These are phyloP conservation scores for Trichosporon sp. DNA, from an alignment of 1,284 basidiomycete species.

Conservation along the genomic window DNA sequence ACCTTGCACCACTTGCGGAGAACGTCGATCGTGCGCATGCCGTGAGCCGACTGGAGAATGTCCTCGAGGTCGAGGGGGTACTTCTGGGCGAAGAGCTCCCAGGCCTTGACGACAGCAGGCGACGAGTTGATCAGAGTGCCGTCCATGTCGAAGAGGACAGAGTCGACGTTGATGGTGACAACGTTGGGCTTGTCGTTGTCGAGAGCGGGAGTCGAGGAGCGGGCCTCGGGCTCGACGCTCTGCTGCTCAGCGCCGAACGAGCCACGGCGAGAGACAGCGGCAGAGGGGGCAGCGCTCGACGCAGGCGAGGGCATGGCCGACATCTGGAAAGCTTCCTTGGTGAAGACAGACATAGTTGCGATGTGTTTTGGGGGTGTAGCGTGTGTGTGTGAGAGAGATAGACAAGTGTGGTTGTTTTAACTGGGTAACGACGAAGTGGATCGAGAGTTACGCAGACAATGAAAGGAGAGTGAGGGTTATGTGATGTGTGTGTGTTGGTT, in stretches of 20 bases:
- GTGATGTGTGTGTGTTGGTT: background rate
- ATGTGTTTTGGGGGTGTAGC: constrained; percentile 37
- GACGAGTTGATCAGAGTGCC: constrained; percentile 46
- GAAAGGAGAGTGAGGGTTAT: constrained; percentile 2
- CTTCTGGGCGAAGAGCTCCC: constrained; percentile 42
- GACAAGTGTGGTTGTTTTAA: background rate
- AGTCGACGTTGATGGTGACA: constrained; percentile 48
- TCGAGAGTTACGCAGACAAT: background rate
- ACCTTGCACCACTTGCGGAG: constrained; percentile 47
- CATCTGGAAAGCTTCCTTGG: constrained; percentile 48
- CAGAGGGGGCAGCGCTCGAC: constrained; percentile 28
- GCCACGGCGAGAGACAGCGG: constrained; percentile 30
- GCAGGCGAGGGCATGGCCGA: constrained; percentile 41
- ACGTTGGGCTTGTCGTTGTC: constrained; percentile 54
- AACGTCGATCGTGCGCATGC: constrained; percentile 46
- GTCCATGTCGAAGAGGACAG: constrained; percentile 48
- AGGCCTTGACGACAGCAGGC: constrained; percentile 47
- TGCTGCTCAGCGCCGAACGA: constrained; percentile 12
- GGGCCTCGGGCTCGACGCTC: constrained; percentile 20
- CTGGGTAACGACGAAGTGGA: background rate
- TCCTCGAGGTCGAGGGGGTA: constrained; percentile 46
- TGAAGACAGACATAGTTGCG: constrained; percentile 47
- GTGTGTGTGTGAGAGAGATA: constrained; percentile 27
- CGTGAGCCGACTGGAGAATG: constrained; percentile 44
- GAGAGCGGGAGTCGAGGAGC: constrained; percentile 56